phyloP scores from a whole-genome alignment of 108 stramenopile genomes.

The Schizochytrium sp. region DNA sequence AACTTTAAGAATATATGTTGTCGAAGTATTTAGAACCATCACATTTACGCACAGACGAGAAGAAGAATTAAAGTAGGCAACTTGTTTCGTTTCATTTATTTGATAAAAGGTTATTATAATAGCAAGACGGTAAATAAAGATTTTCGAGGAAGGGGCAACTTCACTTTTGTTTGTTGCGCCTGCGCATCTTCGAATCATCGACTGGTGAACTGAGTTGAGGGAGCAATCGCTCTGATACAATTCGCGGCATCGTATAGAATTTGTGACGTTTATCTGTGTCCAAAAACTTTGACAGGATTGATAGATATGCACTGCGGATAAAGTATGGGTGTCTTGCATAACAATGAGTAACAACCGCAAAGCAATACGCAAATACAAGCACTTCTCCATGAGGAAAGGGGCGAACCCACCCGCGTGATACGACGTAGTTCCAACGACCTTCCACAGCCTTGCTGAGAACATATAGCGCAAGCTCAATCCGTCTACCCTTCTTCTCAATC shows the following conservation, averaged over 20 bases:
- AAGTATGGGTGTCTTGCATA: not conserved
- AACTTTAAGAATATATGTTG: no score
- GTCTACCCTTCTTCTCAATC: constrained; percentile 45
- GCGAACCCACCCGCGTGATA: not conserved
- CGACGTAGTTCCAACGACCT: constrained; percentile 24
- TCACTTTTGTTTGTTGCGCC: no score
- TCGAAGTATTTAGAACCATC: no score
- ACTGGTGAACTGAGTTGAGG: not conserved
- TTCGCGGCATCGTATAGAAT: constrained; percentile 52
- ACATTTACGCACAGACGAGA: no score
- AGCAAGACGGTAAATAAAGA: no score
- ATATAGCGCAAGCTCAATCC: constrained; percentile 42
- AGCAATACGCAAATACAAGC: constrained; percentile 27
- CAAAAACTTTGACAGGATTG: constrained; percentile 10
- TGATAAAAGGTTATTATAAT: no score
- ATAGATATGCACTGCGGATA: not conserved
- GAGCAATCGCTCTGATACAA: constrained; percentile 22
- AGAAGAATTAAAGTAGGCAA: no score
- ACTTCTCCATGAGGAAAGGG: constrained; percentile 12
- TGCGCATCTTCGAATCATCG: no score
- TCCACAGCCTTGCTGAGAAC: constrained; percentile 52
- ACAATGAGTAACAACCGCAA: not conserved
- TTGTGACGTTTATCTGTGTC: constrained; percentile 56
- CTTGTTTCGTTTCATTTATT: no score
- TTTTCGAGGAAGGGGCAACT: no score